A percentile compares a stretch with the other conserved stretches of the same genome.
phyloP scores from a whole-genome alignment of 495 filamentous ascomycete genomes.

The Penicillium crystallinum region DNA sequence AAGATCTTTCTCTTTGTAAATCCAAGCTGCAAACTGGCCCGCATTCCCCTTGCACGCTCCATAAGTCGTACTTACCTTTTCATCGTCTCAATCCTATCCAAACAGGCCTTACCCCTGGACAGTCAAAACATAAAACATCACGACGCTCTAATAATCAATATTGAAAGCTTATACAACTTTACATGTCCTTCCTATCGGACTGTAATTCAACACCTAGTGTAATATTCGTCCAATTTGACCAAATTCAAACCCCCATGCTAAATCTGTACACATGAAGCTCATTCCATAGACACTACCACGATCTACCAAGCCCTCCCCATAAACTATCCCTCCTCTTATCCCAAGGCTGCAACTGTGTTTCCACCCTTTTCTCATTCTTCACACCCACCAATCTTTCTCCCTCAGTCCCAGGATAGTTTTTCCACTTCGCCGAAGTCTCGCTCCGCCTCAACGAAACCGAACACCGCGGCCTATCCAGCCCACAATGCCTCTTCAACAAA shows the following conservation, averaged over 20 bases:
- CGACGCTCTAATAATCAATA: too few relatives aligned
- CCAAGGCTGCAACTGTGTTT: constrained; percentile 10
- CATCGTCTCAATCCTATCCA: too few relatives aligned
- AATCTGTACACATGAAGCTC: not conserved
- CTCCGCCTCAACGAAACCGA: constrained; percentile 10
- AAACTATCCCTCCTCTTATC: constrained; percentile 5
- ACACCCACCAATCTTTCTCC: constrained; percentile 11
- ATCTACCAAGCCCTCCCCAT: constrained; percentile 11
- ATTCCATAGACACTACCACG: not conserved
- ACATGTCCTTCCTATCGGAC: too few relatives aligned
- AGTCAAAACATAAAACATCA: too few relatives aligned
- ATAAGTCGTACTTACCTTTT: too few relatives aligned
- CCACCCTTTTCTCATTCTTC: constrained; percentile 14
- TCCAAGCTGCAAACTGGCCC: too few relatives aligned
- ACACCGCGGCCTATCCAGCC: constrained; percentile 10
- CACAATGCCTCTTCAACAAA: constrained; percentile 10
- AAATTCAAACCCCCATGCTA: not conserved
- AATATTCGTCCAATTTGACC: too few relatives aligned
- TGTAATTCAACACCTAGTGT: too few relatives aligned
- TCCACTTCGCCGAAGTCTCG: constrained; percentile 5
- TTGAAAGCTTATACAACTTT: too few relatives aligned
- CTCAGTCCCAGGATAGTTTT: constrained; percentile 11
- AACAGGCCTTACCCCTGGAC: too few relatives aligned
- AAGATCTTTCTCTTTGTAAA: too few relatives aligned
- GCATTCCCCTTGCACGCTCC: too few relatives aligned